Percentiles rank a stretch among this genome's conserved stretches.
Evolutionary conservation across 331 rosid genomes (phyloP).

Genomic region (Rhamnella rubrinervis): DNA sequence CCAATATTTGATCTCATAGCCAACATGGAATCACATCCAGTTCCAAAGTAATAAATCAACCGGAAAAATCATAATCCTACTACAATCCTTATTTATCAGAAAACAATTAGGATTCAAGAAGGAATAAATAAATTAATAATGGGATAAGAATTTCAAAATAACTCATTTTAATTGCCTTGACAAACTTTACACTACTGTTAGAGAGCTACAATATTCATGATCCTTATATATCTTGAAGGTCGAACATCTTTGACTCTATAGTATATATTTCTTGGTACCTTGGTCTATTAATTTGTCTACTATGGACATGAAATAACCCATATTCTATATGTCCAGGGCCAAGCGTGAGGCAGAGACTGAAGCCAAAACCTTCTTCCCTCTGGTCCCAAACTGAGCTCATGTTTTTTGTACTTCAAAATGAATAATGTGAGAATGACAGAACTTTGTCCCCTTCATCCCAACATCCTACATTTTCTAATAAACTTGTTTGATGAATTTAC

Average conservation of each 20-base stretch:
- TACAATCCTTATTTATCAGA: no score
- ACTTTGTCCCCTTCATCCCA: constrained; percentile 56
- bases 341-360: constrained; percentile 75
- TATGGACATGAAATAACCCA: constrained; percentile 43
- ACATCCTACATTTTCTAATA: constrained; percentile 65
- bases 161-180: constrained; percentile 13
- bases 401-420: constrained; percentile 37
- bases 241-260: constrained; percentile 38
- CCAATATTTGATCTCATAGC: no score
- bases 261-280: constrained; percentile 32
- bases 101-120: no score
- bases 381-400: constrained; percentile 36
- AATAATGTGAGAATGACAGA: constrained; percentile 39
- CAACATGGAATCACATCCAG: no score
- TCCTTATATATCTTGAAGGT: constrained; percentile 34
- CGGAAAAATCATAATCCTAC: no score
- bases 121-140: no score
- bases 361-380: constrained; percentile 98
- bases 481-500: constrained; percentile 71
- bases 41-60: no score
- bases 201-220: constrained; percentile 28
- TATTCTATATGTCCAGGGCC: constrained; percentile 33
- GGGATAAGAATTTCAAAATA: constrained; percentile 11
- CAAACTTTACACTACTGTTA: constrained; percentile 36
- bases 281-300: constrained; percentile 43